Evolutionary conservation across 2,329 filamentous ascomycete species (phyloP).

Genomic region (Domatiomyces globalis): DNA sequence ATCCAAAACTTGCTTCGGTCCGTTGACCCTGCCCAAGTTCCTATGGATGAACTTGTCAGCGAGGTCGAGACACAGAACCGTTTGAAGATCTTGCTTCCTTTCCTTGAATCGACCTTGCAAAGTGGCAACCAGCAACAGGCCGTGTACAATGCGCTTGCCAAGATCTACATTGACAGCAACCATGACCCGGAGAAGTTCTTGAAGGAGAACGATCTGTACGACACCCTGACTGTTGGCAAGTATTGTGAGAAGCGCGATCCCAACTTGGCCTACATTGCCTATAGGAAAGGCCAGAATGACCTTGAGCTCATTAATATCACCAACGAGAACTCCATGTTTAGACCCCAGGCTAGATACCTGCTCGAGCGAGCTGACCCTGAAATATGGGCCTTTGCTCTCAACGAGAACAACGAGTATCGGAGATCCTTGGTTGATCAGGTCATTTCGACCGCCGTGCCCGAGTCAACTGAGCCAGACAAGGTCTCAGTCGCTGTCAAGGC

Average conservation of each 20-base stretch:
- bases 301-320: conserved; percentile 94
- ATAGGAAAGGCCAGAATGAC: conserved; percentile 93
- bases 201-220: conserved; percentile 94
- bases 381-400: conserved; percentile 89
- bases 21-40: conserved; percentile 70
- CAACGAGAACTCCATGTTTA: conserved; percentile 99
- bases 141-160: conserved; percentile 91
- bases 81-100: conserved; percentile 85
- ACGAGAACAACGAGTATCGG: conserved; percentile 88
- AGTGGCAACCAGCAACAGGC: conserved; percentile 91
- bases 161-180: conserved; percentile 99
- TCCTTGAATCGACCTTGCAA: conserved; percentile 82
- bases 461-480: conserved; percentile 83
- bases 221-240: conserved; percentile 80
- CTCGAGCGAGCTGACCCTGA: conserved; percentile 79
- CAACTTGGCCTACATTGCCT: conserved; percentile 87
- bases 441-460: conserved; percentile 84
- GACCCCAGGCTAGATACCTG: conserved; percentile 89
- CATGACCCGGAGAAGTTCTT: conserved; percentile 96
- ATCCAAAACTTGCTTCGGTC: conserved; percentile 84
- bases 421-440: conserved; percentile 92
- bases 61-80: conserved; percentile 96
- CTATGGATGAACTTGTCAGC: conserved; percentile 81
- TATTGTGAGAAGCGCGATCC: conserved; percentile 99
- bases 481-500: conserved; percentile 88